These are phyloP conservation scores for Epichloe baconii DNA, from an alignment of 2,329 filamentous ascomycete species.

Conservation along the genomic window DNA sequence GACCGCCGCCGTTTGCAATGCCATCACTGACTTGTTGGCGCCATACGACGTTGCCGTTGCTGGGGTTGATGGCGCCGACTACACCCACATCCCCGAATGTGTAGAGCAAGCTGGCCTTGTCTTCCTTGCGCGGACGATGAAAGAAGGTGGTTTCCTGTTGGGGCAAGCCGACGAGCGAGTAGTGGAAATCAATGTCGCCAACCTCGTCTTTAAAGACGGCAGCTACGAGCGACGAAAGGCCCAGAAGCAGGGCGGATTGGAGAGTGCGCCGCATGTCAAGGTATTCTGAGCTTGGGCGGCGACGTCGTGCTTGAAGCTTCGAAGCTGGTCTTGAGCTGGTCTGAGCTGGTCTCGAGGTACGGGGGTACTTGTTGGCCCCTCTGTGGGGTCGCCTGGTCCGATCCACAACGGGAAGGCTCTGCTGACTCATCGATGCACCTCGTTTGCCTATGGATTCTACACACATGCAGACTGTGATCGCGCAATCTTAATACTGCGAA, in stretches of 20 bases:
- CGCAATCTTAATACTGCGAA: no score
- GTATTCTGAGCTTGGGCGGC: constrained; percentile 1
- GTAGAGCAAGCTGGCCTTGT: constrained; percentile 82
- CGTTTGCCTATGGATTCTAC: no score
- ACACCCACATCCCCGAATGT: constrained; percentile 76
- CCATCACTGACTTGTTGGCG: constrained; percentile 56
- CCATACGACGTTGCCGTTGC: constrained; percentile 76
- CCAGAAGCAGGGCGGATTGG: constrained; percentile 24
- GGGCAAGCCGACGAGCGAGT: constrained; percentile 75
- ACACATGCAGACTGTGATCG: no score
- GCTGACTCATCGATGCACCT: no score
- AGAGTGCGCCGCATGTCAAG: constrained; percentile 23
- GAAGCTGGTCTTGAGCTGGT: not conserved
- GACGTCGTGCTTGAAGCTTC: constrained; percentile 5
- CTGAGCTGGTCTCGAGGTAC: no score
- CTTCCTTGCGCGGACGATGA: constrained; percentile 69
- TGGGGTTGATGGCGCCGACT: constrained; percentile 79
- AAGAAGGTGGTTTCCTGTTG: constrained; percentile 83
- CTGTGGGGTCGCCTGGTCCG: no score
- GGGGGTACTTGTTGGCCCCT: no score
- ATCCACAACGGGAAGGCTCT: no score
- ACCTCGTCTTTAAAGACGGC: constrained; percentile 87
- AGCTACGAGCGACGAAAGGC: constrained; percentile 27
- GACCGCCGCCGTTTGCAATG: constrained; percentile 31
- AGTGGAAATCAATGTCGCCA: constrained; percentile 83